Evolutionary conservation across 2,329 filamentous ascomycete species (phyloP).

Genomic region (Zymoseptoria ardabiliae): DNA sequence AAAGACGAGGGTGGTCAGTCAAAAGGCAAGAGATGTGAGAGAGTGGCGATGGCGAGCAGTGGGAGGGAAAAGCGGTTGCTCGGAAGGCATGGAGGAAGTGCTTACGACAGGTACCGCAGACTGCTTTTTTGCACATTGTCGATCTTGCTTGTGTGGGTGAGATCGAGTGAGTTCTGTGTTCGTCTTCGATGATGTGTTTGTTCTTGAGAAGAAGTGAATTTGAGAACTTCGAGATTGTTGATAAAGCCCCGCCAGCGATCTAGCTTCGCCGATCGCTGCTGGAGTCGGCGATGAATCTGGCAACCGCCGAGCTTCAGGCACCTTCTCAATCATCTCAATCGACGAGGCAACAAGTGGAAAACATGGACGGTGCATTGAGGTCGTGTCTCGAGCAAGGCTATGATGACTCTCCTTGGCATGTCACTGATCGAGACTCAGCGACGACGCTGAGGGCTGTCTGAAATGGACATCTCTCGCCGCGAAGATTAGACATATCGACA

Average conservation of each 20-base stretch:
- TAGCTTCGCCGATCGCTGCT: neutral
- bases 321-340: too few relatives aligned
- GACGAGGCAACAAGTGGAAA: too few relatives aligned
- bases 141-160: neutral
- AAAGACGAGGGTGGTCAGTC: neutral
- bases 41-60: conserved; percentile 1
- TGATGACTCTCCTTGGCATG: neutral
- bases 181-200: neutral
- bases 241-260: neutral
- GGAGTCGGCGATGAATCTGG: neutral
- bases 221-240: neutral
- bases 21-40: neutral
- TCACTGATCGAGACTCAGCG: neutral
- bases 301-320: too few relatives aligned
- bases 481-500: neutral
- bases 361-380: too few relatives aligned
- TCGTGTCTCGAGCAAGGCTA: too few relatives aligned
- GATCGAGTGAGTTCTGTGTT: neutral
- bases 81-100: conserved; percentile 10
- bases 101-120: conserved; percentile 57
- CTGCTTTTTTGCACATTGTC: conserved; percentile 59
- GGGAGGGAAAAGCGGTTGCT: neutral
- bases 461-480: neutral
- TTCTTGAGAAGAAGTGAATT: neutral
- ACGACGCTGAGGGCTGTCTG: neutral